Percentiles rank a stretch among this genome's conserved stretches.
Conservation (phyloP, 331 rosid species). For the Quercus tomentella region DNA sequence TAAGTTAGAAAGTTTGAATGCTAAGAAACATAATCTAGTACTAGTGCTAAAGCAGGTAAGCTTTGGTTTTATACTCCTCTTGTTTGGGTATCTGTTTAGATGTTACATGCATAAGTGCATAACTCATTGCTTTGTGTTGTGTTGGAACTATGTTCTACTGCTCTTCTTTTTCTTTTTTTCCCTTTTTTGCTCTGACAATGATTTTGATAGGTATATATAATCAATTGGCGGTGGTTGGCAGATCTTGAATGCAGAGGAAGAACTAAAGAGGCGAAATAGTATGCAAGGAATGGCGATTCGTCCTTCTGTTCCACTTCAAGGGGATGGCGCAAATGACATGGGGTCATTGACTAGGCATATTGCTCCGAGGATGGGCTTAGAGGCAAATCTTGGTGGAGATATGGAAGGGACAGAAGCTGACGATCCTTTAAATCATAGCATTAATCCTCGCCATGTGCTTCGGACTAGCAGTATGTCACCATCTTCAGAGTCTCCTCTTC, state of each 20-base stretch:
- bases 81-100: neutral
- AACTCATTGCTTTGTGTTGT: neutral
- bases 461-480: conserved; percentile 76
- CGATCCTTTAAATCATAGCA: conserved; percentile 53
- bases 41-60: conserved; percentile 81
- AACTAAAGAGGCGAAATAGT: conserved; percentile 62
- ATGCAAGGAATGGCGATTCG: conserved; percentile 47
- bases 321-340: conserved; percentile 56
- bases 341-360: conserved; percentile 62
- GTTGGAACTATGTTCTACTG: neutral
- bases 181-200: neutral
- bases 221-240: conserved; percentile 31
- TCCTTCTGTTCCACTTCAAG: conserved; percentile 50
- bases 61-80: neutral
- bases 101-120: too few species aligned
- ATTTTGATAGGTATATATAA: neutral
- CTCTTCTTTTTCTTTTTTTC: neutral
- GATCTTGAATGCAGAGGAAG: conserved; percentile 97
- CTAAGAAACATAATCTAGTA: conserved; percentile 76
- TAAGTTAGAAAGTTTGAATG: conserved; percentile 70
- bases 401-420: conserved; percentile 81
- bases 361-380: conserved; percentile 51
- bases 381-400: conserved; percentile 61
- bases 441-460: conserved; percentile 46
- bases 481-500: conserved; percentile 88